Base-by-base conservation (phyloP, 2,329 filamentous ascomycete species). In the Stromatinia cepivora region DNA sequence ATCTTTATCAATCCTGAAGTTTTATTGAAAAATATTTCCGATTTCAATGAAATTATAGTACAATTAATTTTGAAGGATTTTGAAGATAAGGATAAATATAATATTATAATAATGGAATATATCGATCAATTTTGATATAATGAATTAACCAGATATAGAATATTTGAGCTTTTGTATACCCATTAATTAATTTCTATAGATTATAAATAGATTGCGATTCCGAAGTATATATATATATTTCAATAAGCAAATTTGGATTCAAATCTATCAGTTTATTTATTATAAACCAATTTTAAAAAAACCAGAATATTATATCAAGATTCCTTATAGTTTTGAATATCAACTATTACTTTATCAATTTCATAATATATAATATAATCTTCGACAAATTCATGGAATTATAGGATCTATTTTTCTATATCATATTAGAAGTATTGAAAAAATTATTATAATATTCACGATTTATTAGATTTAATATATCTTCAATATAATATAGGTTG, bases 341-440 rank as follows among this genome's bases (percentile, higher is more conserved):
- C 25, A 28, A 39, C 25, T 62, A 28, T 11, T 62, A 48, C 58
- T 22, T 62, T 34, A 17, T 42, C 58, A 62, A 45, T 6, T 45
- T 39, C 58, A 62, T 42, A 22, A 39, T 39, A 39, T 62, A 39
- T 62, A 8, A n/a, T 31, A 45, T 39, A 48, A 6, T 39, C 58
- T 62, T 42, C 58, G 58, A n/a, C 31, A 62, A 45, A 62, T 62
- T 48, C 58, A 62, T 62, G 39, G 58, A 45, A 20, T 39, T 48
- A n/a, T n/a, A 28, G 39, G 39, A 20, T 62, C 39, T 46, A 48
- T 45, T 28, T 42, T 62, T 46, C 20, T 62, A 28, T 39, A 22
- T 39, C 58, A 62, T 17, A 42, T 45, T 31, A 62, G 46, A 22
- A 39, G 58, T 20, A 39, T 62, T 62, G 39, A 39, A 20, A 62